Conservation (phyloP, 805 yeast species). For the Ogataea nitratoaversa region DNA sequence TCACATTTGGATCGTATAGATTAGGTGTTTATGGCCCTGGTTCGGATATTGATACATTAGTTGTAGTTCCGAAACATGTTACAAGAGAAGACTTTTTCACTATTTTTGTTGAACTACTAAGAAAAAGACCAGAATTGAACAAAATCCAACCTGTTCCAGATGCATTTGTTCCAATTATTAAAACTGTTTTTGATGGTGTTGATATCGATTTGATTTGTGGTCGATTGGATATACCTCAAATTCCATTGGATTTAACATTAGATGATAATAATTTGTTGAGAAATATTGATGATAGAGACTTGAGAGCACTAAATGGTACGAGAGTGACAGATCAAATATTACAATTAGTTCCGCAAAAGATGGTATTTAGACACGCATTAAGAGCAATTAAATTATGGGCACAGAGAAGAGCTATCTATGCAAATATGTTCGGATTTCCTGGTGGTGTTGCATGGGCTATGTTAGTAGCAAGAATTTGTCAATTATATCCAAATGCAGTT, state of each 20-base stretch:
- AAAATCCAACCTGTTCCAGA: constrained; percentile 94
- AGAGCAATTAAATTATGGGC: constrained; percentile 97
- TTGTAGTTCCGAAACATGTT: constrained; percentile 97
- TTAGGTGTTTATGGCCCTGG: constrained; percentile 98
- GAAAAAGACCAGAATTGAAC: constrained; percentile 75
- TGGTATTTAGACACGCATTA: constrained; percentile 87
- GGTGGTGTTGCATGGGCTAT: constrained; percentile 99
- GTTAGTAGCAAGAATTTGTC: constrained; percentile 97
- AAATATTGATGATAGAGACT: constrained; percentile 87
- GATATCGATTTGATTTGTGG: constrained; percentile 91
- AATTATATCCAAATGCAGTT: constrained; percentile 92
- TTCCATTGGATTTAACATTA: constrained; percentile 69
- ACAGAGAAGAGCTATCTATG: constrained; percentile 88
- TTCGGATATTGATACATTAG: constrained; percentile 92
- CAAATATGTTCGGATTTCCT: constrained; percentile 93
- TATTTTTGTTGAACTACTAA: constrained; percentile 67
- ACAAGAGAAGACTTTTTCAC: constrained; percentile 84
- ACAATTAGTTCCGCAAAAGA: constrained; percentile 84
- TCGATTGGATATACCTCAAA: constrained; percentile 73
- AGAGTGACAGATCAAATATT: constrained; percentile 95
- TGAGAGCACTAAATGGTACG: constrained; percentile 90
- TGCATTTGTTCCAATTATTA: constrained; percentile 96
- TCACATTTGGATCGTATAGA: constrained; percentile 91
- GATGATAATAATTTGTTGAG: constrained; percentile 80
- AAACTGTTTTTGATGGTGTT: constrained; percentile 83